phyloP scores from a whole-genome alignment of 2,329 filamentous ascomycete species.

The Fusarium beomiforme region DNA sequence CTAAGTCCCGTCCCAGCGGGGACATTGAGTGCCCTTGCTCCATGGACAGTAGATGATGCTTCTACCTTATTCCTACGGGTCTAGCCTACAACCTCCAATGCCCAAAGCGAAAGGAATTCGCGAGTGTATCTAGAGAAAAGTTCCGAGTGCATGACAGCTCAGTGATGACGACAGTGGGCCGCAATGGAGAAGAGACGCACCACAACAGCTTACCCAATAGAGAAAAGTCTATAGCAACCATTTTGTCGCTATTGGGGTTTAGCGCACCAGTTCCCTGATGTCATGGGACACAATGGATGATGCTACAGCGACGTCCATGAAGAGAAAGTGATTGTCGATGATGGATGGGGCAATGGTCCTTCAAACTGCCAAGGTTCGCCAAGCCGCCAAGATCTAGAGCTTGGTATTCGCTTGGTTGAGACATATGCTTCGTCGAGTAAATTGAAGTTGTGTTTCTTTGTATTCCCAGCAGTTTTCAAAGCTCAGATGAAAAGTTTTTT shows the following conservation, averaged over 20 bases:
- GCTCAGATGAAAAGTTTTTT: not conserved
- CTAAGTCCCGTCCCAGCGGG: constrained; percentile 6
- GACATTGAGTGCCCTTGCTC: not conserved
- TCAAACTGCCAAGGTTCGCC: constrained; percentile 14
- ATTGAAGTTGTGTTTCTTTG: not conserved
- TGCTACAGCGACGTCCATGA: constrained; percentile 21
- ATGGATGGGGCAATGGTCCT: constrained; percentile 8
- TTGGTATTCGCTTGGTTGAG: not conserved
- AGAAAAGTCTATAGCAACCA: constrained; percentile 14
- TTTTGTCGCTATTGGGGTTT: constrained; percentile 7
- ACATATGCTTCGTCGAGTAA: constrained; percentile 2
- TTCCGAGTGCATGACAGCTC: constrained; percentile 10
- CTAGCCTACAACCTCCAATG: constrained; percentile 22
- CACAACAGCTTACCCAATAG: constrained; percentile 22
- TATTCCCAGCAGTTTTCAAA: not conserved
- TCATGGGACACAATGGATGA: constrained; percentile 29
- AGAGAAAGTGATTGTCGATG: constrained; percentile 26
- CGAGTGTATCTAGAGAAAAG: constrained; percentile 5
- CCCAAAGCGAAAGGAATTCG: not conserved
- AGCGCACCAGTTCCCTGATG: constrained; percentile 27
- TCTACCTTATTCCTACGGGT: constrained; percentile 11
- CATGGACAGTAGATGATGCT: constrained; percentile 10
- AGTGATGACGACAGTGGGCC: constrained; percentile 30
- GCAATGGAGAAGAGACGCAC: constrained; percentile 10
- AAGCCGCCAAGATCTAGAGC: constrained; percentile 7